Conservation (phyloP, 2,329 filamentous ascomycete genomes). For the Hymenoscyphus scutula region DNA sequence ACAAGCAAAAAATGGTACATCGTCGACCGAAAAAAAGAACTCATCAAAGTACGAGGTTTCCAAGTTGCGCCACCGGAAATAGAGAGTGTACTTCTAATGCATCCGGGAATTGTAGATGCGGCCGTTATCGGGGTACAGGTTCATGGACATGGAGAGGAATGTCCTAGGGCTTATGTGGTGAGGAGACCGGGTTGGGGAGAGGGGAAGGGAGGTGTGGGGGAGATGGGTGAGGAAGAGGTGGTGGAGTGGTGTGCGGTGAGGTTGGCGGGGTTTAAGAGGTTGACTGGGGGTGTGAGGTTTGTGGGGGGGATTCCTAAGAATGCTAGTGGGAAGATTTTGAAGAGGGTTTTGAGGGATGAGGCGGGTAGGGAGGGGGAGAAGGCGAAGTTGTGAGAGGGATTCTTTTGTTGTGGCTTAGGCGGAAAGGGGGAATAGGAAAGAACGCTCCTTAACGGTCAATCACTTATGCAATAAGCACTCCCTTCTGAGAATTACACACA, state of each 20-base stretch:
- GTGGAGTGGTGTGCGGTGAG: slow-evolving; percentile 56
- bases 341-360: slow-evolving; percentile 43
- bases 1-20: slow-evolving; percentile 70
- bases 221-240: slow-evolving; percentile 56
- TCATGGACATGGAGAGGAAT: slow-evolving; percentile 47
- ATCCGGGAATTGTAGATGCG: slow-evolving; percentile 50
- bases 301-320: slow-evolving; percentile 71
- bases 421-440: too few relatives aligned
- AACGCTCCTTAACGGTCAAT: too few relatives aligned
- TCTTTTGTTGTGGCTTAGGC: too few relatives aligned
- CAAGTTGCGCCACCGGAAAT: slow-evolving; percentile 46
- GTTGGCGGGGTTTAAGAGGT: slow-evolving; percentile 62
- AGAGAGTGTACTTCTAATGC: slow-evolving; percentile 38
- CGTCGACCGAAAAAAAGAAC: slow-evolving; percentile 69
- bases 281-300: slow-evolving; percentile 70
- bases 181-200: too few relatives aligned
- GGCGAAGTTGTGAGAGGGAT: slow-evolving; percentile 7
- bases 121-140: slow-evolving; percentile 57
- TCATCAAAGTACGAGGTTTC: slow-evolving; percentile 46
- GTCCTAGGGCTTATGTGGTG: slow-evolving; percentile 38
- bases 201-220: slow-evolving; percentile 32
- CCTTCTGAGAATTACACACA: too few relatives aligned
- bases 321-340: slow-evolving; percentile 52
- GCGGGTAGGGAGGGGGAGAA: slow-evolving; percentile 10
- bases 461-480: too few relatives aligned